Conservation (phyloP, 352 stramenopile species). For the Globisporangium solare region DNA sequence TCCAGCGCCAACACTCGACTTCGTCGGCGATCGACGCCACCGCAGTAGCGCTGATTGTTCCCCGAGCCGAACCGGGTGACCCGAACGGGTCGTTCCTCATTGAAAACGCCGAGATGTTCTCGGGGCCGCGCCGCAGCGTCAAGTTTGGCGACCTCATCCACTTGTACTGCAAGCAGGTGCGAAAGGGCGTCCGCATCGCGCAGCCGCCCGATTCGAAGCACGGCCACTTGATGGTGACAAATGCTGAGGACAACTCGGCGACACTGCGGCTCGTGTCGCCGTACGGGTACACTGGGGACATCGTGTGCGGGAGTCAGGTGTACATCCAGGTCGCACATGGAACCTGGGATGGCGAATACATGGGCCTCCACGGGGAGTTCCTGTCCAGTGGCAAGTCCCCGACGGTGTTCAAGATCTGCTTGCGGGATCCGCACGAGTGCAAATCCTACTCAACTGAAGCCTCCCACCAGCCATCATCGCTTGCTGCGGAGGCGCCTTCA, state of each 20-base stretch:
- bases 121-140: constrained; percentile 29
- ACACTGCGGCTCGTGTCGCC: constrained; percentile 55
- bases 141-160: constrained; percentile 54
- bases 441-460: constrained; percentile 11
- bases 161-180: constrained; percentile 38
- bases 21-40: not conserved
- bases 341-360: constrained; percentile 40
- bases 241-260: constrained; percentile 22
- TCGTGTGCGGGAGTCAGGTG: constrained; percentile 47
- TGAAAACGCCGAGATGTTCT: constrained; percentile 55
- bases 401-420: constrained; percentile 34
- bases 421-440: constrained; percentile 22
- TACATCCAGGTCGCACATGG: constrained; percentile 51
- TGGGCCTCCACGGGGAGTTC: constrained; percentile 47
- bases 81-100: constrained; percentile 40
- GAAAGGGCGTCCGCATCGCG: constrained; percentile 41
- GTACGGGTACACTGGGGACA: constrained; percentile 30
- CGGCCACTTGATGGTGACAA: constrained; percentile 45
- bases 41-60: not conserved
- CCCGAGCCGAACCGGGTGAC: constrained; percentile 4
- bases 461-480: not conserved
- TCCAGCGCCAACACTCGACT: not conserved
- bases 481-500: not conserved
- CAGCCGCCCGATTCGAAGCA: constrained; percentile 46
- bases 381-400: constrained; percentile 45